A percentile compares a stretch with the other conserved stretches of the same genome.
Evolutionary conservation across 805 yeast genomes (phyloP).

Genomic region (Candida verbasci): DNA sequence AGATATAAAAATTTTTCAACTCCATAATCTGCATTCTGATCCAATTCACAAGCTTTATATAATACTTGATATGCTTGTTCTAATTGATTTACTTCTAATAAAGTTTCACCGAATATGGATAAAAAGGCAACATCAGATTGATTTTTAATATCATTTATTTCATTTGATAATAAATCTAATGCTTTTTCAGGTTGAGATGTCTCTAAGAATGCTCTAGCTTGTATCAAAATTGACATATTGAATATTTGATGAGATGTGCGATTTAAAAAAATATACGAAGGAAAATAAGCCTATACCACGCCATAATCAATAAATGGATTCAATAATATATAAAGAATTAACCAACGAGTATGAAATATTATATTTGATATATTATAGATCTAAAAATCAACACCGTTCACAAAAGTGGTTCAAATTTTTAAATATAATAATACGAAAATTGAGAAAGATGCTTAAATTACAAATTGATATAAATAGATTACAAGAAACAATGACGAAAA

Average conservation of each 20-base stretch:
- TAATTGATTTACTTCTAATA: slow-evolving; percentile 74
- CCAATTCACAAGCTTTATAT: slow-evolving; percentile 58
- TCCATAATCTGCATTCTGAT: slow-evolving; percentile 60
- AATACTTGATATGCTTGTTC: slow-evolving; percentile 71
- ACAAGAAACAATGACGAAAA: not conserved
- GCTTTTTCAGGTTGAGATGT: slow-evolving; percentile 53
- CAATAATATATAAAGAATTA: not conserved
- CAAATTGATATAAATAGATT: slow-evolving; percentile 12
- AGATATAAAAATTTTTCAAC: slow-evolving; percentile 83
- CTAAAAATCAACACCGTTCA: slow-evolving; percentile 69
- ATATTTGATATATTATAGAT: slow-evolving; percentile 64
- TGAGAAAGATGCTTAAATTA: slow-evolving; percentile 35
- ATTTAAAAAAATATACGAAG: too few relatives aligned
- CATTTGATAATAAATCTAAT: slow-evolving; percentile 42
- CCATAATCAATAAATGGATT: too few relatives aligned
- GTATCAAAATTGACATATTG: slow-evolving; percentile 10
- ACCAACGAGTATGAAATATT: slow-evolving; percentile 53
- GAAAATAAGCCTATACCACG: not conserved
- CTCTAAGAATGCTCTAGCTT: slow-evolving; percentile 42
- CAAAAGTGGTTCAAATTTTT: slow-evolving; percentile 76
- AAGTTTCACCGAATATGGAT: slow-evolving; percentile 68
- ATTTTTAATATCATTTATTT: slow-evolving; percentile 15
- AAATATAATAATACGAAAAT: slow-evolving; percentile 55
- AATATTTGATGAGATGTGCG: too few relatives aligned
- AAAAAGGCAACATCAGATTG: slow-evolving; percentile 43